A percentile compares a stretch with the other conserved stretches of the same genome.
Conservation (phyloP, 1,139 yeast species). For the Suhomyces maxii region DNA sequence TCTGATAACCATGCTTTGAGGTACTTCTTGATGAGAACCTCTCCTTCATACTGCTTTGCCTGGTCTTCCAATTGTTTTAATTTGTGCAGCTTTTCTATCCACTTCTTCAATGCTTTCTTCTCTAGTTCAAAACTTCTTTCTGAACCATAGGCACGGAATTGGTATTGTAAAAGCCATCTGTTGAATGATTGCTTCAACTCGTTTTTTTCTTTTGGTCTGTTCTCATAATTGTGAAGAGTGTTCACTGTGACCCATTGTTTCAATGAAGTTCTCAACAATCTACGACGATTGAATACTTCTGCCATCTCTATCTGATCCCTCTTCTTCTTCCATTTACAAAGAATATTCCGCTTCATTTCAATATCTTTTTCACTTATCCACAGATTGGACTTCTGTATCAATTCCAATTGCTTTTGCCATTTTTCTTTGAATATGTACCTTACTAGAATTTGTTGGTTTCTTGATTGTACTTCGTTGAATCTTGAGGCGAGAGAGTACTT, state of each 20-base stretch:
- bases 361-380: conserved; percentile 3
- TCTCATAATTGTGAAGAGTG: background rate
- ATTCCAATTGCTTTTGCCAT: conserved; percentile 17
- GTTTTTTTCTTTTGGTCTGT: background rate
- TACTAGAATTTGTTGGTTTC: conserved; percentile 10
- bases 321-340: conserved; percentile 19
- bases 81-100: background rate
- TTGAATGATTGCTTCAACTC: background rate
- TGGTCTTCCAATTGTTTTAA: background rate
- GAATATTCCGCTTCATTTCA: conserved; percentile 6
- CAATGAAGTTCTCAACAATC: conserved; percentile 3
- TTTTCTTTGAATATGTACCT: conserved; percentile 15
- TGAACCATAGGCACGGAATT: background rate
- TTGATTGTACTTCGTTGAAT: conserved; percentile 8
- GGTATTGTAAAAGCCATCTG: background rate
- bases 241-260: conserved; percentile 18
- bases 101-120: background rate
- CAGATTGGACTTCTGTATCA: conserved; percentile 8
- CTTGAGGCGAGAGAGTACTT: conserved; percentile 7
- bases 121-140: background rate
- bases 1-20: background rate
- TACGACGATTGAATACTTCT: background rate
- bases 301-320: background rate
- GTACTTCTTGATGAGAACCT: background rate
- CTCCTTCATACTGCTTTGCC: conserved; percentile 1